These are phyloP conservation scores for Vanrija pseudolonga DNA, from an alignment of 1,284 basidiomycete genomes.

Conservation along the genomic window DNA sequence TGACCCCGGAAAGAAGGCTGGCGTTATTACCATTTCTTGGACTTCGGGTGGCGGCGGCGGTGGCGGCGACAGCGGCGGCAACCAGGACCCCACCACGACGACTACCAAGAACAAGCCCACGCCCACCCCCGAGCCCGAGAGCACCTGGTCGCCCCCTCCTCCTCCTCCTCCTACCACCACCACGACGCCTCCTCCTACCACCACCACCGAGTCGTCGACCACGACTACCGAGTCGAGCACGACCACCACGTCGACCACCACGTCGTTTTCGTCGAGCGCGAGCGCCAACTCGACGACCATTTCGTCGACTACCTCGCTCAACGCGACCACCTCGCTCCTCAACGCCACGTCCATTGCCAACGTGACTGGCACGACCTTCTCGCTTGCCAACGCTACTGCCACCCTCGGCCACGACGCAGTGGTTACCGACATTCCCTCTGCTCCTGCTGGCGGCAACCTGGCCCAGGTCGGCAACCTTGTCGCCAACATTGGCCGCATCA, in stretches of 20 bases:
- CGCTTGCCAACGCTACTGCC: too few relatives aligned
- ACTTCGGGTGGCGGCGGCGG: background rate
- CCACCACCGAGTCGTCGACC: conserved; percentile 18
- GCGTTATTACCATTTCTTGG: background rate
- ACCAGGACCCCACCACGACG: background rate
- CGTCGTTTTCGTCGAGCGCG: conserved; percentile 17
- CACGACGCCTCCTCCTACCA: conserved; percentile 30
- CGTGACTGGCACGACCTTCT: too few relatives aligned
- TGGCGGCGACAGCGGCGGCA: background rate
- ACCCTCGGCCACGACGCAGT: too few relatives aligned
- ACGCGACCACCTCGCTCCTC: background rate
- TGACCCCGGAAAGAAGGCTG: background rate
- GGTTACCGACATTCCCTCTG: too few relatives aligned
- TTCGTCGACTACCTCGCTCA: conserved; percentile 18
- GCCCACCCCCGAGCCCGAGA: background rate
- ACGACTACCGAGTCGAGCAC: conserved; percentile 25
- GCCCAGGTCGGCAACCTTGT: too few relatives aligned
- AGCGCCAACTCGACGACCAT: conserved; percentile 35
- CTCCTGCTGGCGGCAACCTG: too few relatives aligned
- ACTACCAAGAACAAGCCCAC: background rate
- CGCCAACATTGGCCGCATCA: too few relatives aligned
- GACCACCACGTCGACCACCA: conserved; percentile 11
- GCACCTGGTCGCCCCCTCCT: background rate
- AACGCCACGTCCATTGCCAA: background rate
- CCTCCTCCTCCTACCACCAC: too few relatives aligned